Evolutionary conservation across 306 rosid species (phyloP).

Genomic region (Styphnolobium japonicum): DNA sequence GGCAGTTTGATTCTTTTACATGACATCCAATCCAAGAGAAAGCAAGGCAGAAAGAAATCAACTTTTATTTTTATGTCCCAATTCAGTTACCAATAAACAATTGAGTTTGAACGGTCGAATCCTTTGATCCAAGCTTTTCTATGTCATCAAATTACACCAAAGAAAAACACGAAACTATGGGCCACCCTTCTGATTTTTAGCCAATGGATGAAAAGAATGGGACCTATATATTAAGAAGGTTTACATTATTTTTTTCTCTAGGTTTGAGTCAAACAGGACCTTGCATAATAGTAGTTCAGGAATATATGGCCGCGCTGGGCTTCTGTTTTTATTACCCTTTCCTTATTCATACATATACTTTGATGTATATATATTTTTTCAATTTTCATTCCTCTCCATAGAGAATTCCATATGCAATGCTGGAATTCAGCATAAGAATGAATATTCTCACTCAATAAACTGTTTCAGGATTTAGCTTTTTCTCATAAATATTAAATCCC

Average conservation of each 20-base stretch:
- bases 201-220: neutral
- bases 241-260: conserved; percentile 1
- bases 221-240: neutral
- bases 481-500: conserved; percentile 36
- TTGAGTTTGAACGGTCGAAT: neutral
- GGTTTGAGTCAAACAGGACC: neutral
- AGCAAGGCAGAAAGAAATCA: neutral
- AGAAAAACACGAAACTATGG: neutral
- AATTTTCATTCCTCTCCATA: conserved; percentile 5
- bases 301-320: neutral
- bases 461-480: conserved; percentile 32
- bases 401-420: conserved; percentile 19
- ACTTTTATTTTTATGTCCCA: neutral
- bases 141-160: neutral
- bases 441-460: conserved; percentile 29
- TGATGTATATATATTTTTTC: neutral
- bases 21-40: conserved; percentile 21
- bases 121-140: neutral
- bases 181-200: neutral
- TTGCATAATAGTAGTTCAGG: neutral
- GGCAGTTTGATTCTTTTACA: conserved; percentile 8
- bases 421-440: conserved; percentile 35
- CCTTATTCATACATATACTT: neutral
- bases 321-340: neutral
- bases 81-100: neutral